Conservation (phyloP, 2,329 filamentous ascomycete species). For the Talaromyces sp. region DNA sequence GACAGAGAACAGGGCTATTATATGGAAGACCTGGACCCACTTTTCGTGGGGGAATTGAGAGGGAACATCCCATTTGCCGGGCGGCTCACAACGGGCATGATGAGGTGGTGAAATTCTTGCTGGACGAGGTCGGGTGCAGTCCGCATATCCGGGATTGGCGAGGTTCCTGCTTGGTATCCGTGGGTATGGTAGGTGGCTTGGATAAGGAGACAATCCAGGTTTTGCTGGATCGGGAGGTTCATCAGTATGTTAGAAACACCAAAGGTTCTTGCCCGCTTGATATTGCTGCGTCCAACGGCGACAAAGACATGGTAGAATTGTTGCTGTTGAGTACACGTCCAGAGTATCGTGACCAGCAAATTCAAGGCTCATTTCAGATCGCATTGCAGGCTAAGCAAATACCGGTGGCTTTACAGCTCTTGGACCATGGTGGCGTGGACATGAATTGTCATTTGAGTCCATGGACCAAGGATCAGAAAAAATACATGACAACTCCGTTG, state of each 20-base stretch:
- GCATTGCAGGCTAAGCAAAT: not conserved
- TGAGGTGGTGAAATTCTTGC: conserved; percentile 4
- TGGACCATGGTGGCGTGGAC: not conserved
- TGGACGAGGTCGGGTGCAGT: conserved; percentile 5
- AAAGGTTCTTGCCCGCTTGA: not conserved
- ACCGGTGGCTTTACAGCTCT: not conserved
- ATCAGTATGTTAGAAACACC: not conserved
- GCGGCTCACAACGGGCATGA: not conserved
- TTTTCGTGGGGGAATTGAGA: not conserved
- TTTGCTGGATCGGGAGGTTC: not conserved
- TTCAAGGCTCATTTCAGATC: not conserved
- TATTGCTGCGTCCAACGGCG: conserved; percentile 7
- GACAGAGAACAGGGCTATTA: not conserved
- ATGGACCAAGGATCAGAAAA: not conserved
- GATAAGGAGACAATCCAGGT: not conserved
- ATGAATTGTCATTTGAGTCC: not conserved
- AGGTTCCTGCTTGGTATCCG: not conserved
- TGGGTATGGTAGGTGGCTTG: not conserved
- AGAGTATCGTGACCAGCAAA: not conserved
- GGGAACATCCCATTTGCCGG: not conserved
- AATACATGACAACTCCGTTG: not conserved
- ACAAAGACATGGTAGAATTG: not conserved
- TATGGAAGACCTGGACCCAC: not conserved
- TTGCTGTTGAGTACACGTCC: not conserved
- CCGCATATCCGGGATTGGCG: not conserved